These are phyloP conservation scores for Aphanomyces invadans DNA, from an alignment of 352 stramenopile species.

Conservation along the genomic window DNA sequence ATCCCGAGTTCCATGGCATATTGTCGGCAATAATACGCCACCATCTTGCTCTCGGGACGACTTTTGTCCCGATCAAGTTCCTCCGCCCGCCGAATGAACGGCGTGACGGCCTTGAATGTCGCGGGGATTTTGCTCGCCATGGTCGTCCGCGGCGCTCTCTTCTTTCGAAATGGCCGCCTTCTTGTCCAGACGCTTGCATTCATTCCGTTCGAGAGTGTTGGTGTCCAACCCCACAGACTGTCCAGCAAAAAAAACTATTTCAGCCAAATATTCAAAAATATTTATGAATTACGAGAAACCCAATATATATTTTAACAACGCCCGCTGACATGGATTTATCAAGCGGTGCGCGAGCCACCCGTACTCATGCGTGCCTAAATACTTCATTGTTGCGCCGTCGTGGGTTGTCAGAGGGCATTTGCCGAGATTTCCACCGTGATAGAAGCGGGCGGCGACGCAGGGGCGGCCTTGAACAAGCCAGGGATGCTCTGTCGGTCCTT, in stretches of 20 bases:
- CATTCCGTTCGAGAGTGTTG: neutral
- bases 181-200: neutral
- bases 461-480: conserved; percentile 62
- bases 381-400: too few species aligned
- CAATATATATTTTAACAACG: too few species aligned
- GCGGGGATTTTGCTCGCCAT: conserved; percentile 72
- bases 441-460: too few species aligned
- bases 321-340: too few species aligned
- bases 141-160: conserved; percentile 26
- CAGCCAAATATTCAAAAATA: too few species aligned
- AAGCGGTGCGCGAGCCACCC: too few species aligned
- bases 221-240: neutral
- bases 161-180: conserved; percentile 10
- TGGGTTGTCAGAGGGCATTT: too few species aligned
- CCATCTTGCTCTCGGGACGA: conserved; percentile 88
- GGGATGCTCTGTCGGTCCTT: conserved; percentile 75
- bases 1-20: conserved; percentile 86
- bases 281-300: too few species aligned
- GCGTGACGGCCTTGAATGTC: conserved; percentile 90
- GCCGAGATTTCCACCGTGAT: neutral
- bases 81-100: conserved; percentile 91
- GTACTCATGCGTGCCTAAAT: too few species aligned
- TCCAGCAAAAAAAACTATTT: too few species aligned
- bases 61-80: conserved; percentile 90
- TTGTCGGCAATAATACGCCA: conserved; percentile 91